Evolutionary conservation across 1,139 yeast species (phyloP), one percentile per base, ranked within the genome.

Genomic region (Zhuliangozyma parablackwelliae): DNA sequence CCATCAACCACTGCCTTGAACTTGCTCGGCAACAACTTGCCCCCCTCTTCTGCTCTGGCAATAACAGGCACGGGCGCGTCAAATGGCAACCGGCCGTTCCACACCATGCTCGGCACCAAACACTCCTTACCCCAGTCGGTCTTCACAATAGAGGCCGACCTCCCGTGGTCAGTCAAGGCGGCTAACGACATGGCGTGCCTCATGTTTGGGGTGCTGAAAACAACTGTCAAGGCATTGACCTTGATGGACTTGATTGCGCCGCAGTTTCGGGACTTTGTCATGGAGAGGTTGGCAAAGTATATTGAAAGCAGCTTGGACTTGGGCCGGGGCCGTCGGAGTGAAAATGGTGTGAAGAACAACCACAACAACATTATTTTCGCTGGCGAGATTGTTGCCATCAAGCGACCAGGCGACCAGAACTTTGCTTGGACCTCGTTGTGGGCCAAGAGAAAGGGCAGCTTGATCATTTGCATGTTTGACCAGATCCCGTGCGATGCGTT

Each of bases 141-240:
- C 5, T 83, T 90, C 57, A 88, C 96, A 0, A 86, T 94, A 30
- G 80, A 78, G 10, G 65, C 75, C 13, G 78, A 75, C n/a, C 71
- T 75, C 34, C 97, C 97, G 0, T 90, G 94, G 88, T 61, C 70
- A 16, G 76, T 90, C 32, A 78, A 78, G 48, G 90, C 95, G 7
- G 90, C 95, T 7, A 90, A 90, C 53, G 97, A 90, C 59, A 67
- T 88, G 49, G 96, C 96, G 0, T 85, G 95, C 53, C 69, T 88
- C 45, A 80, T 86, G 68, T 86, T 89, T 63, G 97, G 96, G 12
- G 79, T 85, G 9, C 79, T 86, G 42, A 79, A 80, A 50, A 69
- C 67, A 26, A 80, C 82, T 34, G 67, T 89, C 34, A 72, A 75
- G 33, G 72, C 81, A 12, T 60, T 83, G 37, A 76, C 88, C 1